These are phyloP conservation scores for Phytophthora cajani DNA, from an alignment of 352 stramenopile genomes.

Conservation along the genomic window DNA sequence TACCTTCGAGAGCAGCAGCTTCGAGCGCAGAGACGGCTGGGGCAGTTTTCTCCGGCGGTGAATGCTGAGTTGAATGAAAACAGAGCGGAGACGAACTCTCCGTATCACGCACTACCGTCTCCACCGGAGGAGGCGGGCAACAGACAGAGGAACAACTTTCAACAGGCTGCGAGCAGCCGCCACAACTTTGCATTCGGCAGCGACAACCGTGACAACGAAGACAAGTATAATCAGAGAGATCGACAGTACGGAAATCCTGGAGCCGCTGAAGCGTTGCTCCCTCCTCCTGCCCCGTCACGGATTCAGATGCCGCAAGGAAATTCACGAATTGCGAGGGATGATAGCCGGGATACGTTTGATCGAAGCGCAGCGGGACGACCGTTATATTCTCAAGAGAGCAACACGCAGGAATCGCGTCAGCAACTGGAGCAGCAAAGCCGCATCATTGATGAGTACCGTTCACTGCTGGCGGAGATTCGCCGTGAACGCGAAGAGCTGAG, in stretches of 20 bases:
- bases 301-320: constrained; percentile 21
- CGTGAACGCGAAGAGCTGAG: constrained; percentile 76
- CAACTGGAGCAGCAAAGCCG: constrained; percentile 34
- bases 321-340: constrained; percentile 21
- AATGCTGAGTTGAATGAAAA: constrained; percentile 21
- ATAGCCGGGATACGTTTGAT: constrained; percentile 16
- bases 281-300: constrained; percentile 31
- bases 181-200: constrained; percentile 27
- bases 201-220: constrained; percentile 15
- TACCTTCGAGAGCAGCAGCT: constrained; percentile 67
- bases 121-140: constrained; percentile 13
- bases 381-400: constrained; percentile 20
- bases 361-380: constrained; percentile 11
- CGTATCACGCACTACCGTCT: constrained; percentile 28
- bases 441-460: constrained; percentile 70
- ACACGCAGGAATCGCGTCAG: constrained; percentile 22
- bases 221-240: constrained; percentile 30
- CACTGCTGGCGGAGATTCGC: constrained; percentile 72
- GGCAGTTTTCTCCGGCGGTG: constrained; percentile 24
- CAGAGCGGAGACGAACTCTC: constrained; percentile 7
- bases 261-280: constrained; percentile 19
- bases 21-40: constrained; percentile 59
- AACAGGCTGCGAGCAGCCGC: constrained; percentile 16
- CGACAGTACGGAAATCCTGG: constrained; percentile 17
- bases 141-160: constrained; percentile 22